Conservation (phyloP, 176 grass and related monocot species). For the Oryza coarctata region DNA sequence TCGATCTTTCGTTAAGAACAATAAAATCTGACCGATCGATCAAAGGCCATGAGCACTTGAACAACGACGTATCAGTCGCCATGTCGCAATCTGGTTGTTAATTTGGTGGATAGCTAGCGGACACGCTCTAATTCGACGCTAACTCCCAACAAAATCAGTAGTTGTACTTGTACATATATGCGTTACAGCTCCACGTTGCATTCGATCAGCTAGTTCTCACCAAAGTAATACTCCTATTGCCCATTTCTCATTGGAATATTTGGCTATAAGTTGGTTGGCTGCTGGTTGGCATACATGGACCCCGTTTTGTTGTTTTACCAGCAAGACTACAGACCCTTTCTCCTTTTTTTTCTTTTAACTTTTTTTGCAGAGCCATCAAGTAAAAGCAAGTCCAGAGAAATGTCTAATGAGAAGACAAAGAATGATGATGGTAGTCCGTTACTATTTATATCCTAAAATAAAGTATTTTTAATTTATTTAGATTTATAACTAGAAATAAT, state of each 20-base stretch:
- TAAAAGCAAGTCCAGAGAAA: conserved; percentile 39
- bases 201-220: background rate
- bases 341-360: background rate
- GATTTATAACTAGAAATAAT: too few relatives aligned
- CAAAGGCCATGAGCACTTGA: background rate
- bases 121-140: background rate
- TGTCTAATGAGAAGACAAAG: conserved; percentile 2
- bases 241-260: background rate
- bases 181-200: conserved; percentile 16
- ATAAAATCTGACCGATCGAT: conserved; percentile 20
- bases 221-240: background rate
- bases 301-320: background rate
- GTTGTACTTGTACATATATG: background rate
- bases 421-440: background rate
- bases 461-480: too few relatives aligned
- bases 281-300: conserved; percentile 27
- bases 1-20: conserved; percentile 27
- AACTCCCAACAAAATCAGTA: conserved; percentile 34
- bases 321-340: background rate
- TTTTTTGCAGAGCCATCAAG: conserved; percentile 30
- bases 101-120: background rate
- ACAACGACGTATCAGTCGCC: conserved; percentile 1
- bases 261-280: conserved; percentile 5
- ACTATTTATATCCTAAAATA: too few relatives aligned
- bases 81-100: conserved; percentile 18